phyloP scores from a whole-genome alignment of 108 stramenopile species.

The Conticribra guillardii region DNA sequence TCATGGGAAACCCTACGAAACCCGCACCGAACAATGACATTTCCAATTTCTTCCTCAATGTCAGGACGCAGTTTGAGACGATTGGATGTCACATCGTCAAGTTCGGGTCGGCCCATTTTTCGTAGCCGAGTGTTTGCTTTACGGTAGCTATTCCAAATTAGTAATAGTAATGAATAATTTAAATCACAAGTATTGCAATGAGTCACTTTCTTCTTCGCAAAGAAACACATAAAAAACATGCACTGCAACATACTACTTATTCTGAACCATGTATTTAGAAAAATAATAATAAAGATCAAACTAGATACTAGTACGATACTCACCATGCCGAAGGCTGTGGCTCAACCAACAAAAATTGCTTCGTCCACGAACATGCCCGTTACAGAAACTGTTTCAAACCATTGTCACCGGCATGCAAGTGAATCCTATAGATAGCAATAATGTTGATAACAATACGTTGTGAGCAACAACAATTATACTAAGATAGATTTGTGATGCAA shows the following conservation, averaged over 20 bases:
- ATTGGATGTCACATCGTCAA: constrained; percentile 40
- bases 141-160: constrained; percentile 39
- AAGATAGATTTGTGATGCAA: no score
- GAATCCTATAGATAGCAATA: no score
- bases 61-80: constrained; percentile 41
- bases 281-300: not conserved
- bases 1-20: constrained; percentile 39
- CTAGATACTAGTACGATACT: not conserved
- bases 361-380: constrained; percentile 49
- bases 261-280: not conserved
- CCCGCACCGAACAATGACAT: constrained; percentile 25
- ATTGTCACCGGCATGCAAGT: constrained; percentile 56
- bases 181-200: not conserved
- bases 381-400: constrained; percentile 44
- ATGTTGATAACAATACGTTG: no score
- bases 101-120: constrained; percentile 55
- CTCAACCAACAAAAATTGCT: constrained; percentile 54
- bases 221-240: no score
- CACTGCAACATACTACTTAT: no score
- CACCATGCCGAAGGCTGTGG: constrained; percentile 58
- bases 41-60: constrained; percentile 60
- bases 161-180: not conserved
- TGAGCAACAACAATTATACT: no score
- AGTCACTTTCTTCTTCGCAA: no score
- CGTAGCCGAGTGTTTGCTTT: constrained; percentile 54